Conservation (phyloP, 2,329 filamentous ascomycete genomes). For the Sporothrix brunneoviolacea region DNA sequence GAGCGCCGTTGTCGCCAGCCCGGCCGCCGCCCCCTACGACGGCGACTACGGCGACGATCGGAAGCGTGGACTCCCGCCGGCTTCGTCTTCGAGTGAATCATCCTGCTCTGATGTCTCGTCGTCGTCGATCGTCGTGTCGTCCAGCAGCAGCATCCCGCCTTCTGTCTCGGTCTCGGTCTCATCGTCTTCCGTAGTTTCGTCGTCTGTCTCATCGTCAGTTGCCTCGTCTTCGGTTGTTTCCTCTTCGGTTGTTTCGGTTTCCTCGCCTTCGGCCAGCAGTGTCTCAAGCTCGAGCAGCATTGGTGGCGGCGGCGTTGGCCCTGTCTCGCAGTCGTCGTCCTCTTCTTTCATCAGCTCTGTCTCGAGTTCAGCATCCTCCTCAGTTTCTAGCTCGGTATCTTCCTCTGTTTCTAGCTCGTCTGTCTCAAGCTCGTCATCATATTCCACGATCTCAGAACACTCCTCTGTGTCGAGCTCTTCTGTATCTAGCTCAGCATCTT, state of each 20-base stretch:
- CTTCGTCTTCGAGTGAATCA: not conserved
- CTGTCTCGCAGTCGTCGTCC: no score
- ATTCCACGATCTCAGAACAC: no score
- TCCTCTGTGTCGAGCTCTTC: no score
- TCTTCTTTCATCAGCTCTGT: no score
- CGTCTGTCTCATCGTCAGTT: not conserved
- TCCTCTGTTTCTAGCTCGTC: conserved; percentile 3
- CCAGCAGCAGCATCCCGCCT: not conserved
- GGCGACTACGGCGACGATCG: not conserved
- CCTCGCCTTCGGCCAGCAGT: no score
- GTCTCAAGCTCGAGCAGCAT: no score
- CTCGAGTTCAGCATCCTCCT: no score
- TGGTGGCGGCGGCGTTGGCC: no score
- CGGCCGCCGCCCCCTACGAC: not conserved
- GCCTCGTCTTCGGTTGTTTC: not conserved
- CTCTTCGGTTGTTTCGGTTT: no score
- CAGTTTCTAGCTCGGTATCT: no score
- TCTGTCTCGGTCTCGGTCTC: not conserved
- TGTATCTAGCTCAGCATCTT: not conserved
- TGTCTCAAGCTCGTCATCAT: no score
- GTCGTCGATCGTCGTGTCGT: not conserved
- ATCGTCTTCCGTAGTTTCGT: no score
- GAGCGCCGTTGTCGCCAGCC: conserved; percentile 10
- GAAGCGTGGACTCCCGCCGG: not conserved
- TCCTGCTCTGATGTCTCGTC: not conserved